Evolutionary conservation across 2,329 filamentous ascomycete genomes (phyloP), one percentile per base, ranked within the genome.

Genomic region (Alternaria gansuensis): DNA sequence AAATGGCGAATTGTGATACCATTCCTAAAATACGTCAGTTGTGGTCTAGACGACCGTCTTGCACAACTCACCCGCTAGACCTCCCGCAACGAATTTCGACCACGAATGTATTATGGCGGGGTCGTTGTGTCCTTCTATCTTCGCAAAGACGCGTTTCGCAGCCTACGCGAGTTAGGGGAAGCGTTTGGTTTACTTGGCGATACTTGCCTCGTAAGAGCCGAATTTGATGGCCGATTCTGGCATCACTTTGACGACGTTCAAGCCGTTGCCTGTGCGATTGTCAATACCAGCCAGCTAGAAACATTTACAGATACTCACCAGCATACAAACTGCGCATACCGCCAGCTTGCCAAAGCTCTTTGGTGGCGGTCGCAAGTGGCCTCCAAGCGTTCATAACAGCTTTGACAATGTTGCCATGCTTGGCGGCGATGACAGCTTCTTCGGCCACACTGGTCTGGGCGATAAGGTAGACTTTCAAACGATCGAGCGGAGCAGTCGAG

Each of bases 181-280:
- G 45, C 8, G 37, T 31, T 40, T 48, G 26, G 11, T 41, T 37
- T 55, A 37, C 34, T 40, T 56, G 21, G 37, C 4, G 21, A 50
- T 54, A 62, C 78, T 70, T 76, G 86, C 86, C 81, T 99, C 95
- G 74, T 97, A 99, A 21, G 93, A 94, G 60, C 95, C 95, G 76
- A 99, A 99, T 79, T 97, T 96, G 75, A 99, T 97, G 26, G 95
- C 94, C 28, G 94, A 97, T 80, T 99, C 95, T 0, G 95, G 95
- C 92, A 98, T 97, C 60, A 99, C 95, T 78, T 99, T 99, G 72
- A 97, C 79, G 3, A 99, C 93, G 69, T 99, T 99, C 68, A 99
- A 82, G 3, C 95, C 95, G 73, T 99, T 99, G 36, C 95, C 93
- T 96, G 68, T 7, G 23, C 9, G 21, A 55, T 75, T 54, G 45